phyloP scores from a whole-genome alignment of 2,329 filamentous ascomycete species.

The Sphaerulina musiva region DNA sequence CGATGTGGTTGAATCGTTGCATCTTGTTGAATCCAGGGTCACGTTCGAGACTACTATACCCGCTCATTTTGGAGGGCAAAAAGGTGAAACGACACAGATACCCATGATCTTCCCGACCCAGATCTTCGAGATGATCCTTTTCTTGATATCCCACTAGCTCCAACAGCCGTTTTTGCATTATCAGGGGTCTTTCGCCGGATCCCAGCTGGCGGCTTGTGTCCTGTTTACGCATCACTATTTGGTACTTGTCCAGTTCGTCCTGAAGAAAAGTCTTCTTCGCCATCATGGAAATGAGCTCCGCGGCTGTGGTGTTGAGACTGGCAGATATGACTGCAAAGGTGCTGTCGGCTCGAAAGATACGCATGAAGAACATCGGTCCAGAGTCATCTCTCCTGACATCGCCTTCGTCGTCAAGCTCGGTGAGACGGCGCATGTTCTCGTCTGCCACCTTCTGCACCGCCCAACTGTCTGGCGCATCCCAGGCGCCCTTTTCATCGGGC shows the following conservation, averaged over 20 bases:
- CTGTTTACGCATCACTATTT: conserved; percentile 91
- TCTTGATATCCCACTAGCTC: conserved; percentile 89
- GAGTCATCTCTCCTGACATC: conserved; percentile 62
- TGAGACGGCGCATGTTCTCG: conserved; percentile 52
- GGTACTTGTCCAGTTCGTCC: conserved; percentile 86
- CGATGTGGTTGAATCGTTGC: conserved; percentile 89
- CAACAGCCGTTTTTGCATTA: conserved; percentile 85
- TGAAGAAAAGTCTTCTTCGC: conserved; percentile 91
- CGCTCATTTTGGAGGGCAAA: conserved; percentile 78
- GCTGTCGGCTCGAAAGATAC: conserved; percentile 86
- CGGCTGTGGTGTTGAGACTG: conserved; percentile 73
- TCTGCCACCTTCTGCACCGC: conserved; percentile 70
- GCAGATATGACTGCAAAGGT: conserved; percentile 91
- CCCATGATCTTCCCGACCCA: conserved; percentile 94
- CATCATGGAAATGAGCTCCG: conserved; percentile 81
- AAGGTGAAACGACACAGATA: conserved; percentile 96
- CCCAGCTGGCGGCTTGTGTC: conserved; percentile 77
- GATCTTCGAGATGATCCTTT: conserved; percentile 79
- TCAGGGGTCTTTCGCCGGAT: conserved; percentile 70
- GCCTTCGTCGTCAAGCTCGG: conserved; percentile 62
- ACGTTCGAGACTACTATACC: conserved; percentile 62
- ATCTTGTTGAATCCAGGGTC: conserved; percentile 76
- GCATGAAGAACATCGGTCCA: conserved; percentile 75
- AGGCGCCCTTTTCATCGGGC: conserved; percentile 48
- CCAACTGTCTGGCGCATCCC: conserved; percentile 97